These are phyloP conservation scores for Anthostomella pinea DNA, from an alignment of 2,329 filamentous ascomycete genomes.

Conservation along the genomic window DNA sequence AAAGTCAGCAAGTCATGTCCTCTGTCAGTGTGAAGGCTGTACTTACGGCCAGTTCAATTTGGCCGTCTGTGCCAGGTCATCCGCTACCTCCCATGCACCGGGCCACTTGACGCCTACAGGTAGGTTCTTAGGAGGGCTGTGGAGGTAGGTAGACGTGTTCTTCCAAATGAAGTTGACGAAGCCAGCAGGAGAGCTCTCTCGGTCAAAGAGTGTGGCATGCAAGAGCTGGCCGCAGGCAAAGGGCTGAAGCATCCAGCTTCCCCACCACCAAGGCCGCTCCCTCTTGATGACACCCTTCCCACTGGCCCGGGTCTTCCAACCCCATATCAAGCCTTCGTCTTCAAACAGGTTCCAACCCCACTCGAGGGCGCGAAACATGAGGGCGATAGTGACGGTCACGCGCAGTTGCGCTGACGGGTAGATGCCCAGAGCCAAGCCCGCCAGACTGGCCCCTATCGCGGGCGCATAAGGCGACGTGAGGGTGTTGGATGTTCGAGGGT, in stretches of 20 bases:
- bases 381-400: slow-evolving; percentile 77
- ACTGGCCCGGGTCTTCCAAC: slow-evolving; percentile 38
- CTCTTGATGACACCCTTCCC: slow-evolving; percentile 54
- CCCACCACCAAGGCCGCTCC: slow-evolving; percentile 76
- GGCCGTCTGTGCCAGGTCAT: slow-evolving; percentile 79
- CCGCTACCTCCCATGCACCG: slow-evolving; percentile 68
- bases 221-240: slow-evolving; percentile 73
- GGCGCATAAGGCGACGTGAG: slow-evolving; percentile 83
- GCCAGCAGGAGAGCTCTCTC: slow-evolving; percentile 54
- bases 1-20: slow-evolving; percentile 16
- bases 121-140: slow-evolving; percentile 65
- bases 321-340: slow-evolving; percentile 67
- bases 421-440: slow-evolving; percentile 78
- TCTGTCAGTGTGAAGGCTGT: neutral
- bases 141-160: slow-evolving; percentile 76
- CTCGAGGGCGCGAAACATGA: slow-evolving; percentile 77
- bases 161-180: slow-evolving; percentile 58
- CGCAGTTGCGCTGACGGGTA: slow-evolving; percentile 62
- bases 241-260: slow-evolving; percentile 79
- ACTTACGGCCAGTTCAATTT: slow-evolving; percentile 78
- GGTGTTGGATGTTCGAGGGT: slow-evolving; percentile 70
- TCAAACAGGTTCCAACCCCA: slow-evolving; percentile 83
- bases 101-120: slow-evolving; percentile 72
- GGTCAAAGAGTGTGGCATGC: slow-evolving; percentile 73
- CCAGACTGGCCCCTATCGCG: slow-evolving; percentile 84